Percentiles rank a stretch among this genome's conserved stretches.
These are phyloP conservation scores for Melaleuca quinquenervia DNA, from an alignment of 345 rosid genomes.

Conservation along the genomic window DNA sequence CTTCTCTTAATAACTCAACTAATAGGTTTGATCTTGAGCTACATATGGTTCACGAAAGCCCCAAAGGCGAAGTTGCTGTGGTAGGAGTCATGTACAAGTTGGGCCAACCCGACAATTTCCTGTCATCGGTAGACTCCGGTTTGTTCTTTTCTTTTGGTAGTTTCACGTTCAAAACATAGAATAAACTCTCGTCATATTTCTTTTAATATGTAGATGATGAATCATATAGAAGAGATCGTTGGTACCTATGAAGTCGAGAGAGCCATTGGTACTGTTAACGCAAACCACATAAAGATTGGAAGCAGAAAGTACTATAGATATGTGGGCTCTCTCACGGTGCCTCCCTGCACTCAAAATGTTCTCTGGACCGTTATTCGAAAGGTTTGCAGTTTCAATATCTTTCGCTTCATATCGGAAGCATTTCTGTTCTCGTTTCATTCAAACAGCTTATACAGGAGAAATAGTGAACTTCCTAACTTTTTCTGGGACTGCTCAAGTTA, in stretches of 20 bases:
- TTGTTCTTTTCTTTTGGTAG: neutral
- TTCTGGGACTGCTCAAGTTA: neutral
- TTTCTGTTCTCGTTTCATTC: neutral
- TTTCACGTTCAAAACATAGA: neutral
- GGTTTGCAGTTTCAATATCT: conserved; percentile 9
- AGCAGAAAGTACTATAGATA: conserved; percentile 68
- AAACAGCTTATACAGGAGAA: neutral
- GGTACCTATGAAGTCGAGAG: conserved; percentile 12
- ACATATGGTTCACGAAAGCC: conserved; percentile 72
- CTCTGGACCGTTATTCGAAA: conserved; percentile 55
- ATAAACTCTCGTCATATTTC: neutral
- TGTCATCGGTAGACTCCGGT: conserved; percentile 26
- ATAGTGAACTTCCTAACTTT: neutral
- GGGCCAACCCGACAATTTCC: conserved; percentile 61
- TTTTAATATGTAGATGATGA: conserved; percentile 19
- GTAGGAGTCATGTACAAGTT: conserved; percentile 57
- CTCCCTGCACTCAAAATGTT: conserved; percentile 79
- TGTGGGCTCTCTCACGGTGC: conserved; percentile 71
- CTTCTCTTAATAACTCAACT: neutral
- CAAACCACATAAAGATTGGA: conserved; percentile 34
- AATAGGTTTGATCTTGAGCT: conserved; percentile 50
- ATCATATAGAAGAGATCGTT: conserved; percentile 17
- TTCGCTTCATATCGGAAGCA: neutral
- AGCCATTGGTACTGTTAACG: conserved; percentile 37
- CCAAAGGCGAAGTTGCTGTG: conserved; percentile 48